Conservation (phyloP, 2,329 filamentous ascomycete species). For the Penicillium sp. region DNA sequence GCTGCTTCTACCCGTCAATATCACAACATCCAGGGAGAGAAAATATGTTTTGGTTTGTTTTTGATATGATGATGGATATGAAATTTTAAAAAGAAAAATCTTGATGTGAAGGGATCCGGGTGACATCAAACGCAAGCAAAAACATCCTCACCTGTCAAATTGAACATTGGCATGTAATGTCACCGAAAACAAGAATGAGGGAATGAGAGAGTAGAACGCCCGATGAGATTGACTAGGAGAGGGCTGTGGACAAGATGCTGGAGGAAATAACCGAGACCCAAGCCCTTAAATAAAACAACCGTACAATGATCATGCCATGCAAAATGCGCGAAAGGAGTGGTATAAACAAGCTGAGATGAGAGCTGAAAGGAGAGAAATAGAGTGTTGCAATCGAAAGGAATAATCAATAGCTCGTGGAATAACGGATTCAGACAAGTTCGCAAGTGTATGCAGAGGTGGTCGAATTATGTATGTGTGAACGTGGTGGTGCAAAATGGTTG, state of each 20-base stretch:
- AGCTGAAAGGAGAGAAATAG: neutral
- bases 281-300: neutral
- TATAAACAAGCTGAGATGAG: neutral
- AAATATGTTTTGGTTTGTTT: too few relatives aligned
- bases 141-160: too few relatives aligned
- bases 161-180: too few relatives aligned
- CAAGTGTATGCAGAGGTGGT: neutral
- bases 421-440: neutral
- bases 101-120: too few relatives aligned
- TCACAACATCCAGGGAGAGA: too few relatives aligned
- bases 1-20: too few relatives aligned
- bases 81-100: too few relatives aligned
- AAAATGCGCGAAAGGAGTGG: neutral
- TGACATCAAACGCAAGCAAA: too few relatives aligned
- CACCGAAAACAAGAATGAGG: too few relatives aligned
- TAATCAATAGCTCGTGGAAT: constrained; percentile 1
- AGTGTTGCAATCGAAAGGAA: neutral
- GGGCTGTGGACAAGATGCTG: neutral
- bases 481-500: neutral
- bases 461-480: constrained; percentile 6
- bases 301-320: neutral
- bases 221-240: neutral
- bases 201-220: too few relatives aligned
- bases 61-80: too few relatives aligned
- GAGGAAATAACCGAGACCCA: neutral